phyloP scores from a whole-genome alignment of 306 rosid species.

The Gleditsia sinensis region DNA sequence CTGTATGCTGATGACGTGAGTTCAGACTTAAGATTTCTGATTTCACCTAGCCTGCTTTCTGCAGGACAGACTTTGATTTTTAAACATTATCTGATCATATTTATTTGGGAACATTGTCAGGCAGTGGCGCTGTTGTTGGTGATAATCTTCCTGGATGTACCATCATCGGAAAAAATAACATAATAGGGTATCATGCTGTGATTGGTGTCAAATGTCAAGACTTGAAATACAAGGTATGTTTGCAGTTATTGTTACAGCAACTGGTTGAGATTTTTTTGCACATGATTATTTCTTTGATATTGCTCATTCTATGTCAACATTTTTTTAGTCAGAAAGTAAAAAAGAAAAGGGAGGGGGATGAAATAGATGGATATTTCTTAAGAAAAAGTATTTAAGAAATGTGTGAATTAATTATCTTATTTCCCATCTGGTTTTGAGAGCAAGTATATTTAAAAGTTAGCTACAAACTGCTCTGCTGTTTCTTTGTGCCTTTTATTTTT shows the following conservation, averaged over 20 bases:
- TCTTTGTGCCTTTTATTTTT: neutral
- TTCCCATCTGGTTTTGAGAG: neutral
- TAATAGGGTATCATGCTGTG: slow-evolving; percentile 87
- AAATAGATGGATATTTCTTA: neutral
- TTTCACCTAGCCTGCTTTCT: slow-evolving; percentile 17
- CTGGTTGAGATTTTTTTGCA: neutral
- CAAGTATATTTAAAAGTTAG: too few species aligned
- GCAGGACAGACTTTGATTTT: neutral
- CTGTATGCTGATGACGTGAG: slow-evolving; percentile 88
- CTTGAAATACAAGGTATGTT: slow-evolving; percentile 78
- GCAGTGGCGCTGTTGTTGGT: slow-evolving; percentile 96
- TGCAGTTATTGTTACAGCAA: neutral
- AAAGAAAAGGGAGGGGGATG: neutral
- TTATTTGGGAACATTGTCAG: slow-evolving; percentile 40
- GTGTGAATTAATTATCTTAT: too few species aligned
- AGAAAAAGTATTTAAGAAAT: neutral
- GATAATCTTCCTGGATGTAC: slow-evolving; percentile 86
- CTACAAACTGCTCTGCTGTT: neutral
- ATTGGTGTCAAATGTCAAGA: slow-evolving; percentile 88
- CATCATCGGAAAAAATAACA: slow-evolving; percentile 73
- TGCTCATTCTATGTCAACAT: neutral
- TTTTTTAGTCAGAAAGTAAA: neutral
- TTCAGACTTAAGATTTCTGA: slow-evolving; percentile 32
- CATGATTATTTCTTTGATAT: slow-evolving; percentile 8
- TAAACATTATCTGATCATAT: slow-evolving; percentile 11